Base-by-base conservation (phyloP, 2,329 filamentous ascomycete genomes). In the Fusarium miscanthi region DNA sequence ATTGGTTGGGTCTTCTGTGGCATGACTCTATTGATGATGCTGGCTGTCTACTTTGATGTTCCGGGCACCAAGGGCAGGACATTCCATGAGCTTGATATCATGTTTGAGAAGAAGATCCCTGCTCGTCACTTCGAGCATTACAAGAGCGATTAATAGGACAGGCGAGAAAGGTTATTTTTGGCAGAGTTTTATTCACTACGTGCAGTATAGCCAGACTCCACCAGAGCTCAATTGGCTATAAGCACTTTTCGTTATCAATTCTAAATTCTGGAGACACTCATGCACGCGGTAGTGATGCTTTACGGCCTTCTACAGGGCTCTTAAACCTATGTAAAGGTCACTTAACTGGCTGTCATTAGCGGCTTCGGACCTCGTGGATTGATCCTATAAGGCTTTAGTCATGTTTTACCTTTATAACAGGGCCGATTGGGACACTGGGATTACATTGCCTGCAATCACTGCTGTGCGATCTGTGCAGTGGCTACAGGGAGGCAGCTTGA, bases 1-100 rank as follows among this genome's bases (percentile, higher is more conserved):
- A 64, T 66, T 9, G 59, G 63, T 5, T 66, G 63, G 42, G 49
- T 66, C 7, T 66, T 57, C 42, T 31, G 64, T 17, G 63, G 63
- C 0, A 66, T 64, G 63, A 58, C 59, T 2, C 2, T 58, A n/a
- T 43, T 64, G 49, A 38, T 57, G 37, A 64, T 66, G 9, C 3
- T 49, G 17, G 49, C 27, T 23, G 63, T 65, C 14, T 66, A 35
- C 42, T 58, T 66, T 21, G 63, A 66, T 23, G 59, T 66, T 7
- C 63, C 60, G 8, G 63, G 63, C 8, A 65, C 63, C 13, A 66
- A 23, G 25, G 59, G 60, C 17, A 65, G 60, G 6, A 66, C 63
- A 2, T 66, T 64, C 38, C 31, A 64, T 23, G 63, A 66, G 12
- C 42, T 66, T 2, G 63, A 66, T 5, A 33, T 64, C n/a, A 66